Evolutionary conservation across 108 stramenopile genomes (phyloP).

Genomic region (Skeletonema potamos): DNA sequence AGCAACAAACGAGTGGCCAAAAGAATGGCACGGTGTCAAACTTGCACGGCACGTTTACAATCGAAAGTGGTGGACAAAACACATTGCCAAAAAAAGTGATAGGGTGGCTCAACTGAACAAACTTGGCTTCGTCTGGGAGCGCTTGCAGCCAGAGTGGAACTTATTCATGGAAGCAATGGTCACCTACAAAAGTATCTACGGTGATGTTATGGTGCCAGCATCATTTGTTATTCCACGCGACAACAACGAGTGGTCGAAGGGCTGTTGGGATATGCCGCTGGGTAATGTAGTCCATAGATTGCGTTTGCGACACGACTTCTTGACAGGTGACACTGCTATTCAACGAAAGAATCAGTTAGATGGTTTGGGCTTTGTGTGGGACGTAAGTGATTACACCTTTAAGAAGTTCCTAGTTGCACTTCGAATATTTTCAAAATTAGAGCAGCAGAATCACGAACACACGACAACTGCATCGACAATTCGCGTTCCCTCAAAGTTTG

Average conservation of each 20-base stretch:
- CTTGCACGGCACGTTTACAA: conserved; percentile 67
- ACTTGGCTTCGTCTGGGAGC: conserved; percentile 83
- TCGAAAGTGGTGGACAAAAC: conserved; percentile 82
- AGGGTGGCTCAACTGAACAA: conserved; percentile 70
- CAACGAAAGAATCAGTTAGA: conserved; percentile 62
- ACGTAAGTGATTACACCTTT: conserved; percentile 63
- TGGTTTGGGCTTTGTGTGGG: conserved; percentile 79
- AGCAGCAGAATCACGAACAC: conserved; percentile 12
- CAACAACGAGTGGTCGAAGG: conserved; percentile 56
- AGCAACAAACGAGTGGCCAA: conserved; percentile 45
- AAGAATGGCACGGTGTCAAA: conserved; percentile 68
- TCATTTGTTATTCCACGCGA: conserved; percentile 69
- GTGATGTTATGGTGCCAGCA: conserved; percentile 63
- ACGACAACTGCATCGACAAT: conserved; percentile 29
- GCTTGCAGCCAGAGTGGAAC: conserved; percentile 84
- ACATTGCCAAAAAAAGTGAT: conserved; percentile 55
- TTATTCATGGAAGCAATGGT: conserved; percentile 74
- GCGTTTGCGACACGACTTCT: conserved; percentile 64
- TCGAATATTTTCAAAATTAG: conserved; percentile 51
- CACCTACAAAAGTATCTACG: conserved; percentile 48
- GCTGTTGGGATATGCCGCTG: conserved; percentile 70
- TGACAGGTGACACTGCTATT: conserved; percentile 37
- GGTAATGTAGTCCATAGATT: conserved; percentile 70
- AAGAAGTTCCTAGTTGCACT: conserved; percentile 57
- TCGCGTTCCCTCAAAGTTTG: conserved; percentile 67